Evolutionary conservation across 2,329 filamentous ascomycete species (phyloP), one percentile per base, ranked within the genome.

Genomic region (Sporothrix mexicana): DNA sequence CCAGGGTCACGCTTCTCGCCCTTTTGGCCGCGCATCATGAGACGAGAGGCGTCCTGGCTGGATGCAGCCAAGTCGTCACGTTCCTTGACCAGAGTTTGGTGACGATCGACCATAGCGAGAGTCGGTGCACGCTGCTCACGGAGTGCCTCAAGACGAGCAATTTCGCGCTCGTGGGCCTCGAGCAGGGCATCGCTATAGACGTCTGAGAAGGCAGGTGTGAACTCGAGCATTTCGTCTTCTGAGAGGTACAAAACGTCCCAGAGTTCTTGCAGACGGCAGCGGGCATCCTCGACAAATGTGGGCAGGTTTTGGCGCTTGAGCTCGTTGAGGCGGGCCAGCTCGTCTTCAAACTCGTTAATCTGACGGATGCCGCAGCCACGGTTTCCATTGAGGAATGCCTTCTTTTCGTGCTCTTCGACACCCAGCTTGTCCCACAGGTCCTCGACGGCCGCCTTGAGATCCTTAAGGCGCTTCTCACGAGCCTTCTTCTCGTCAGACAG

Each of bases 151-250:
- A 99, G 86, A 25, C 95, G 90, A 7, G 86, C 84, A 76, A 99
- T 95, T 79, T 99, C 97, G 23, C 92, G 91, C 84, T 99, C 96
- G 78, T 99, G 97, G 0, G 96, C 95, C 76, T 97, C 95, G 0
- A 99, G 88, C 10, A 99, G 87, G 4, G 96, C 96, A 80, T 99
- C 96, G 78, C 94, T 98, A 83, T 97, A 98, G 23, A 98, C 95
- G 79, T 98, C 96, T 12, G 94, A 97, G 80, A 98, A 98, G 57
- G 95, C 96, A 0, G 97, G 96, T 0, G 95, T 96, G 77, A 99
- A 99, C 77, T 98, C 95, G 72, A 98, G 89, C 95, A 98, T 98
- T 83, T 99, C 96, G 78, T 99, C 96, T 80, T 99, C 96, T 0
- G 93, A 97, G 79, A 97, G 95, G 84, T 96, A 98, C 1, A 99